A percentile compares a stretch with the other conserved stretches of the same genome.
Conservation (phyloP, 2,329 filamentous ascomycete species). For the Colletotrichum destructivum region DNA sequence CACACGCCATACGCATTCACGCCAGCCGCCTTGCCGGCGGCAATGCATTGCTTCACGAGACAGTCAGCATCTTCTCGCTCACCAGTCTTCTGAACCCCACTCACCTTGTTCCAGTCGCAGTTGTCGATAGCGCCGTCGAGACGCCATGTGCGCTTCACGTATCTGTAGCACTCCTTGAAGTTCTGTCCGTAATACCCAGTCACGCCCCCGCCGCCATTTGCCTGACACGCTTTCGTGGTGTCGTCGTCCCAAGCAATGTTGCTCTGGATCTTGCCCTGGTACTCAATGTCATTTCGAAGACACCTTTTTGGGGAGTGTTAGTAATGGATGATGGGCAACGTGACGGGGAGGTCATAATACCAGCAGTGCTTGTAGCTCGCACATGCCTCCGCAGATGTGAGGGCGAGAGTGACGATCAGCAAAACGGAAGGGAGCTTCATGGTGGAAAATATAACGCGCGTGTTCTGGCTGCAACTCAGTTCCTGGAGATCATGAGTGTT, state of each 20-base stretch:
- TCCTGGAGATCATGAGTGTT: no score
- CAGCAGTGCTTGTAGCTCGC: constrained; percentile 7
- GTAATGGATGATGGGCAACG: background rate
- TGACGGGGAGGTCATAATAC: background rate
- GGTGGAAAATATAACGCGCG: background rate
- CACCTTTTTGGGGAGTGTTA: background rate
- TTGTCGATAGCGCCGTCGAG: constrained; percentile 3
- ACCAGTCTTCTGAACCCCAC: background rate
- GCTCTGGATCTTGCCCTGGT: constrained; percentile 3
- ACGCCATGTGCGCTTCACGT: background rate
- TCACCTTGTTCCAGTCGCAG: constrained; percentile 4
- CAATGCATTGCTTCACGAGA: background rate
- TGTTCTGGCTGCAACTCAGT: no score
- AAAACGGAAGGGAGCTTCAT: constrained; percentile 8
- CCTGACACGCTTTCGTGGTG: constrained; percentile 4
- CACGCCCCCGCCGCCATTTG: background rate
- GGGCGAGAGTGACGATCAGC: background rate
- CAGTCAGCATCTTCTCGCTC: background rate
- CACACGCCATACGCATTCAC: background rate
- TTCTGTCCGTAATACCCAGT: constrained; percentile 5
- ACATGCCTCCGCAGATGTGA: constrained; percentile 6
- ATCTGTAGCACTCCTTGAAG: constrained; percentile 20
- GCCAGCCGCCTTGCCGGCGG: background rate
- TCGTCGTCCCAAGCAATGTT: constrained; percentile 2
- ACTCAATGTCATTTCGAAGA: background rate